Conservation (phyloP, 345 rosid species). For the Turritis glabra region DNA sequence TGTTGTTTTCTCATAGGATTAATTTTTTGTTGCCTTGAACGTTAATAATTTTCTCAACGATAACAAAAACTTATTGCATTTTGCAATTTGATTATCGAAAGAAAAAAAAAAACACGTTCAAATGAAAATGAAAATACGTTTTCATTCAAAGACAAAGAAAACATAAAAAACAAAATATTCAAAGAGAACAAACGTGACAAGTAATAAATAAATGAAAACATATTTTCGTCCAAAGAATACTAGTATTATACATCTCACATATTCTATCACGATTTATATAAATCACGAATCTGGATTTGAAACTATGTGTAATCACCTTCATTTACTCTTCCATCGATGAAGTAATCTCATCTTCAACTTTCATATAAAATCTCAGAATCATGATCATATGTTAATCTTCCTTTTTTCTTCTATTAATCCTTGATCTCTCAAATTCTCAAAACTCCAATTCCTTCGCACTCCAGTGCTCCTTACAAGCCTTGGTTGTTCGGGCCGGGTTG, state of each 20-base stretch:
- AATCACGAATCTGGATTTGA: conserved; percentile 23
- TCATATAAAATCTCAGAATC: conserved; percentile 18
- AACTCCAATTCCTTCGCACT: conserved; percentile 92
- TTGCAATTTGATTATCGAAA: neutral
- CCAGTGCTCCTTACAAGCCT: conserved; percentile 74
- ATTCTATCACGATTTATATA: conserved; percentile 16
- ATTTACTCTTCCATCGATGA: neutral
- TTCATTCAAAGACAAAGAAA: neutral
- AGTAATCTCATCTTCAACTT: neutral
- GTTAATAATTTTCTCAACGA: neutral
- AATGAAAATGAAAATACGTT: neutral
- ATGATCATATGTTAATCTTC: conserved; percentile 12
- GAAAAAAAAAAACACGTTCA: neutral
- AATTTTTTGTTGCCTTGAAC: conserved; percentile 5
- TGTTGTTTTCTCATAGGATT: neutral
- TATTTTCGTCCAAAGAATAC: neutral
- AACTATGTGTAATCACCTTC: neutral
- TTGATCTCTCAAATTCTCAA: conserved; percentile 52
- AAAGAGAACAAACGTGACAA: conserved; percentile 7
- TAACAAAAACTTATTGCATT: neutral
- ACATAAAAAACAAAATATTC: neutral
- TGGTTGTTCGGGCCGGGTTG: conserved; percentile 37
- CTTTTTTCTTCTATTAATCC: conserved; percentile 28
- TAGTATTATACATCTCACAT: conserved; percentile 18
- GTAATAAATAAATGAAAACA: neutral